These are phyloP conservation scores for Boletus huronensis DNA, from an alignment of 768 basidiomycete species.

Conservation along the genomic window DNA sequence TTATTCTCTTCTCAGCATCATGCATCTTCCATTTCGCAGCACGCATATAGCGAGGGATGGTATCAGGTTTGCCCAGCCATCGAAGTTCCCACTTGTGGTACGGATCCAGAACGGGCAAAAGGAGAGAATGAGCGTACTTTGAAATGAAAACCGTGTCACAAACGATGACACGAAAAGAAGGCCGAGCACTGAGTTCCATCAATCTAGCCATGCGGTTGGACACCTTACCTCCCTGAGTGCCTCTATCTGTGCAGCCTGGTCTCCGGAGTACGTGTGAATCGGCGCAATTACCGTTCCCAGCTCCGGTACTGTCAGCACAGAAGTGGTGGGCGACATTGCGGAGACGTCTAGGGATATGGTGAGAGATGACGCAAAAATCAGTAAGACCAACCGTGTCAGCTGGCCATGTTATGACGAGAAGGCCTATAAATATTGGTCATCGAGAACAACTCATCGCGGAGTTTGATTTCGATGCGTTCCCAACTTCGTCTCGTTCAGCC, in stretches of 20 bases:
- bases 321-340: conserved; percentile 40
- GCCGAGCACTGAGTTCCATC: background rate
- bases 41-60: conserved; percentile 69
- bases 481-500: conserved; percentile 23
- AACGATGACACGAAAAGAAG: background rate
- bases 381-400: background rate
- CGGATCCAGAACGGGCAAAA: conserved; percentile 62
- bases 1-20: conserved; percentile 76
- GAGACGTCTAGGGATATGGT: background rate
- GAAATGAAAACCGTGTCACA: background rate
- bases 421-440: background rate
- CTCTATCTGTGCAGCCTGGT: conserved; percentile 57
- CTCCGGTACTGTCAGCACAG: conserved; percentile 55
- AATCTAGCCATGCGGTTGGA: background rate
- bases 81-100: conserved; percentile 76
- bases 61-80: conserved; percentile 71
- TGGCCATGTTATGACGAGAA: background rate
- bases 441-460: conserved; percentile 9
- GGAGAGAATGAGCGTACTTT: conserved; percentile 65
- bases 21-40: conserved; percentile 80
- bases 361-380: background rate
- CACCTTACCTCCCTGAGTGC: conserved; percentile 56
- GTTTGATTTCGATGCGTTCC: conserved; percentile 1
- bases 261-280: conserved; percentile 56
- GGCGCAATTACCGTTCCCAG: conserved; percentile 52